A percentile compares a stretch with the other conserved stretches of the same genome.
phyloP scores from a whole-genome alignment of 805 yeast species.

The Candida argentea region DNA sequence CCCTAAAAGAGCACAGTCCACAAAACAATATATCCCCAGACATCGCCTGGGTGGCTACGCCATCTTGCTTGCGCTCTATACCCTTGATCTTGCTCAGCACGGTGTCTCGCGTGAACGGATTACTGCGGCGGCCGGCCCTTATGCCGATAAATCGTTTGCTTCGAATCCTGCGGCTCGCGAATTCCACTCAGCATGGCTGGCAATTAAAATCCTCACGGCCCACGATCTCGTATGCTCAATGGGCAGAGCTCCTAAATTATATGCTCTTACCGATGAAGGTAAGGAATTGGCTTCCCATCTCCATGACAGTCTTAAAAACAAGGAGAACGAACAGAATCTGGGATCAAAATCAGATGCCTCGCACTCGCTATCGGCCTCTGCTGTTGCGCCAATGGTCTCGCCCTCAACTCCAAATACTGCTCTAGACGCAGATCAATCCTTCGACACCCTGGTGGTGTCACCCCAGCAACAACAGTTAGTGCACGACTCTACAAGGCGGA shows the following conservation, averaged over 20 bases:
- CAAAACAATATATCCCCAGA: slow-evolving; percentile 51
- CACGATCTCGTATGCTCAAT: slow-evolving; percentile 46
- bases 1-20: slow-evolving; percentile 7
- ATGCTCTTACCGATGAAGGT: slow-evolving; percentile 64
- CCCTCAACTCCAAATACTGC: background rate
- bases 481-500: slow-evolving; percentile 17
- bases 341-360: too few species aligned
- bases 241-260: slow-evolving; percentile 49
- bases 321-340: too few species aligned
- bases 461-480: too few species aligned
- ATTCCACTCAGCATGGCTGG: slow-evolving; percentile 67
- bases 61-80: slow-evolving; percentile 49
- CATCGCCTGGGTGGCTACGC: slow-evolving; percentile 82
- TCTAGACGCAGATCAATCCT: background rate
- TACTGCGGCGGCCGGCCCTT: slow-evolving; percentile 40
- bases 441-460: too few species aligned
- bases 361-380: slow-evolving; percentile 12
- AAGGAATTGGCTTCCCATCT: slow-evolving; percentile 48
- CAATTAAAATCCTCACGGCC: slow-evolving; percentile 51
- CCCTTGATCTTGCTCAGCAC: slow-evolving; percentile 34
- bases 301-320: slow-evolving; percentile 34
- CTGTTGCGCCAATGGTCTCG: slow-evolving; percentile 14
- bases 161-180: slow-evolving; percentile 52
- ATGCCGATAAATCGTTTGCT: slow-evolving; percentile 47
- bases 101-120: slow-evolving; percentile 62